These are phyloP conservation scores for Arabis hirsuta DNA, from an alignment of 345 rosid genomes.

Conservation along the genomic window DNA sequence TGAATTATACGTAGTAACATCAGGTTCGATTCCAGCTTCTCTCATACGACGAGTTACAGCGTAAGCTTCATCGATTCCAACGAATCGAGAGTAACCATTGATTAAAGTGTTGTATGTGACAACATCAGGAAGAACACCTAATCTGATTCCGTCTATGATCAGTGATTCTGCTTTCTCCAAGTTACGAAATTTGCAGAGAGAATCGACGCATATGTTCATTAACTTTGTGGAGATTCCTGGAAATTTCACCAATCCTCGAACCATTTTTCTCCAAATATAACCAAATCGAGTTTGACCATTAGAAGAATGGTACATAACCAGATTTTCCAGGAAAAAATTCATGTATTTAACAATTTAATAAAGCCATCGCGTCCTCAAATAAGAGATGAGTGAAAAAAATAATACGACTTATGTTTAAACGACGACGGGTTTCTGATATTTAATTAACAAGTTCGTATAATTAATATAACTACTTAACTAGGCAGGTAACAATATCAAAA, in stretches of 20 bases:
- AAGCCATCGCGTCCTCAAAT: no score
- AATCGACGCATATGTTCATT: constrained; percentile 60
- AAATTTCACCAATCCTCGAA: constrained; percentile 39
- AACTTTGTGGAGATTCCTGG: constrained; percentile 59
- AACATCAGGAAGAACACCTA: constrained; percentile 76
- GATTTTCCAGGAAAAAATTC: no score
- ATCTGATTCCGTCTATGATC: constrained; percentile 61
- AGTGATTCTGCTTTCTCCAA: constrained; percentile 69
- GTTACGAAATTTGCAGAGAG: constrained; percentile 59
- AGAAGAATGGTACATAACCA: no score
- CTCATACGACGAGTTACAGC: constrained; percentile 60
- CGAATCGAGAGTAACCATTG: constrained; percentile 60
- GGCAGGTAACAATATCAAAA: no score
- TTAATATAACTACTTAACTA: no score
- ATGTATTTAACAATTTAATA: no score
- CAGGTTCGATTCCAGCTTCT: constrained; percentile 64
- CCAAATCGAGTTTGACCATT: no score
- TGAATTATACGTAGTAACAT: constrained; percentile 69
- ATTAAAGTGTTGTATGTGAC: constrained; percentile 72
- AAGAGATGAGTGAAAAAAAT: no score
- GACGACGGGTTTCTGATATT: no score
- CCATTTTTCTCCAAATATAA: constrained; percentile 15
- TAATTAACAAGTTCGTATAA: no score
- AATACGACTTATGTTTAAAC: no score
- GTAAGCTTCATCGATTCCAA: constrained; percentile 60